phyloP scores from a whole-genome alignment of 1,284 basidiomycete genomes.

The Papiliotrema flavescens region DNA sequence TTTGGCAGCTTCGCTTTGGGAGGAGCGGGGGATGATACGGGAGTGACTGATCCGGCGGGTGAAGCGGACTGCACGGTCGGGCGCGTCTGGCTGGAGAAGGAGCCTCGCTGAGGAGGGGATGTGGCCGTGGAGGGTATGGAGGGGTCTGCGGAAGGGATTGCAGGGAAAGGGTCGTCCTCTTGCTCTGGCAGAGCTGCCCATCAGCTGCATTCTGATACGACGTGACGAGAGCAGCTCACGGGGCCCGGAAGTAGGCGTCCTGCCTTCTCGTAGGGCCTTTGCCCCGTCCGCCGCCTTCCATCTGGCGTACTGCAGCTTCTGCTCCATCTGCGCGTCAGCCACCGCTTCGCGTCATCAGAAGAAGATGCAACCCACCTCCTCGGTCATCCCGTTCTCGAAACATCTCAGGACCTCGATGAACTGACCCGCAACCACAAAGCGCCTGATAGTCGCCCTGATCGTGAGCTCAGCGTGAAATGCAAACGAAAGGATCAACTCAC shows the following conservation, averaged over 20 bases:
- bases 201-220: constrained; percentile 3
- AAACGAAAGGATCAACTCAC: no score
- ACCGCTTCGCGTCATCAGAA: background rate
- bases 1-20: constrained; percentile 14
- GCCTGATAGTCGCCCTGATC: constrained; percentile 41
- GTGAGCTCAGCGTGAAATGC: background rate
- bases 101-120: constrained; percentile 6
- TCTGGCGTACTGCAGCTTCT: constrained; percentile 49
- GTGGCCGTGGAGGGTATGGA: background rate
- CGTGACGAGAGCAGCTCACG: constrained; percentile 18
- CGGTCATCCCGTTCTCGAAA: constrained; percentile 46
- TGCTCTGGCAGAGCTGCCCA: constrained; percentile 27
- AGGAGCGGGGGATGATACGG: constrained; percentile 14
- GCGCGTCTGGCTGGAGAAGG: constrained; percentile 17
- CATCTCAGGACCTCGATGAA: constrained; percentile 48
- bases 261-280: constrained; percentile 45
- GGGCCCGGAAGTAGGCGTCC: constrained; percentile 43
- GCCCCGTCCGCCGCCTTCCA: constrained; percentile 51
- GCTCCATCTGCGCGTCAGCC: constrained; percentile 41
- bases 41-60: constrained; percentile 8
- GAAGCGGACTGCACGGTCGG: constrained; percentile 18
- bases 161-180: constrained; percentile 17
- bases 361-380: constrained; percentile 33
- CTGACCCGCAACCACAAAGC: constrained; percentile 48
- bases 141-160: constrained; percentile 17